Percentiles rank a stretch among this genome's conserved stretches.
Evolutionary conservation across 75 land plant genomes (phyloP).

Genomic region (Larix kaempferi): DNA sequence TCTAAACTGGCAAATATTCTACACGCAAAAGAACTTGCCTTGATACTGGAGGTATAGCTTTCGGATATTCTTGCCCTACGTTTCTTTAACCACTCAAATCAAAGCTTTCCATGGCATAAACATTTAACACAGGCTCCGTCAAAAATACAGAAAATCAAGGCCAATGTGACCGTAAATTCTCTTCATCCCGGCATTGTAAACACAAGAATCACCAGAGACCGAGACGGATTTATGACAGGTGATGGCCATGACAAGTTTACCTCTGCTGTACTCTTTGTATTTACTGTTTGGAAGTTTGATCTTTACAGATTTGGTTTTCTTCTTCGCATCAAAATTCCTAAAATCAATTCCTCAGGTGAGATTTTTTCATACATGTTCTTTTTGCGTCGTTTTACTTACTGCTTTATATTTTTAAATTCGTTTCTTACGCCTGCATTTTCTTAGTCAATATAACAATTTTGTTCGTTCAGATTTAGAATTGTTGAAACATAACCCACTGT

Average conservation of each 20-base stretch:
- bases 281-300: no score
- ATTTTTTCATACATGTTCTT: no score
- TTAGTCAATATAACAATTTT: no score
- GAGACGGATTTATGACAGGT: conserved; percentile 63
- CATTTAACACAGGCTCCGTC: conserved; percentile 20
- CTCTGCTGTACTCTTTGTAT: no score
- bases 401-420: no score
- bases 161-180: conserved; percentile 74
- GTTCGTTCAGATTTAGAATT: no score
- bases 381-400: no score
- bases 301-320: no score
- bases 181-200: conserved; percentile 83
- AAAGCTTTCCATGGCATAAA: conserved; percentile 17
- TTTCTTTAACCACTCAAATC: conserved; percentile 8
- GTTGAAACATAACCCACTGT: no score
- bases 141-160: conserved; percentile 50
- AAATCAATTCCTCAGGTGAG: conserved; percentile 72
- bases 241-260: not conserved
- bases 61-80: not conserved
- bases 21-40: conserved; percentile 68
- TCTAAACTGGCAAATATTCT: conserved; percentile 89
- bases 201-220: conserved; percentile 72
- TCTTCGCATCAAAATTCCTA: conserved; percentile 50
- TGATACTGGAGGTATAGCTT: conserved; percentile 7
- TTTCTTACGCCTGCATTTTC: no score